A percentile compares a stretch with the other conserved stretches of the same genome.
Conservation (phyloP, 768 basidiomycete species). For the Saitozyma sp. region DNA sequence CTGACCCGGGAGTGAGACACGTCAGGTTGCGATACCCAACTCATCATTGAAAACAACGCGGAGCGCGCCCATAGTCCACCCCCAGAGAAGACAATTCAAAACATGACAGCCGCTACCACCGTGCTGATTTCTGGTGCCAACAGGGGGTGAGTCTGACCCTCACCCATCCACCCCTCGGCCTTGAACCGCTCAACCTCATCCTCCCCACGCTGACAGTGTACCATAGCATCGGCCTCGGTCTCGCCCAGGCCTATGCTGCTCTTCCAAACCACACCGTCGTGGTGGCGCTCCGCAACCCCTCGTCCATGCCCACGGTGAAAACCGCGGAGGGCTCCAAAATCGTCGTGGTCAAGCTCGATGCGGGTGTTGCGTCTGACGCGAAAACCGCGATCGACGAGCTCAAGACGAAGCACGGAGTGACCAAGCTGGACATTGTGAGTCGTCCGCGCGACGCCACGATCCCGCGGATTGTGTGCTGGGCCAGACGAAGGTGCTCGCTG, state of each 20-base stretch:
- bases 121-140: constrained; percentile 35
- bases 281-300: constrained; percentile 21
- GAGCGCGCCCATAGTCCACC: no score
- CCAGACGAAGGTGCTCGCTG: neutral
- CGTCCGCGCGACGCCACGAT: no score
- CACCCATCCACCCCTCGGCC: neutral
- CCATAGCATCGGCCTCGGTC: constrained; percentile 27
- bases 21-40: no score
- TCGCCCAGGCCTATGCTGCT: constrained; percentile 24
- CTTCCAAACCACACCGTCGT: constrained; percentile 26
- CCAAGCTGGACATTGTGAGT: constrained; percentile 31
- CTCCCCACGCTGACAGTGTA: neutral
- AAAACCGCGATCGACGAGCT: constrained; percentile 6
- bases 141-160: constrained; percentile 33
- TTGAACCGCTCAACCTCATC: neutral
- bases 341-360: constrained; percentile 23
- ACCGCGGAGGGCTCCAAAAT: constrained; percentile 21
- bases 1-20: no score
- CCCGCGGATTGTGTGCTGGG: no score
- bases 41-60: no score
- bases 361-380: constrained; percentile 6
- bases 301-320: constrained; percentile 20
- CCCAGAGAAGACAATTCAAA: neutral
- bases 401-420: constrained; percentile 18
- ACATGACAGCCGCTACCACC: constrained; percentile 8